These are phyloP conservation scores for Trichosporon sp. DNA, from an alignment of 1,284 basidiomycete genomes.

Conservation along the genomic window DNA sequence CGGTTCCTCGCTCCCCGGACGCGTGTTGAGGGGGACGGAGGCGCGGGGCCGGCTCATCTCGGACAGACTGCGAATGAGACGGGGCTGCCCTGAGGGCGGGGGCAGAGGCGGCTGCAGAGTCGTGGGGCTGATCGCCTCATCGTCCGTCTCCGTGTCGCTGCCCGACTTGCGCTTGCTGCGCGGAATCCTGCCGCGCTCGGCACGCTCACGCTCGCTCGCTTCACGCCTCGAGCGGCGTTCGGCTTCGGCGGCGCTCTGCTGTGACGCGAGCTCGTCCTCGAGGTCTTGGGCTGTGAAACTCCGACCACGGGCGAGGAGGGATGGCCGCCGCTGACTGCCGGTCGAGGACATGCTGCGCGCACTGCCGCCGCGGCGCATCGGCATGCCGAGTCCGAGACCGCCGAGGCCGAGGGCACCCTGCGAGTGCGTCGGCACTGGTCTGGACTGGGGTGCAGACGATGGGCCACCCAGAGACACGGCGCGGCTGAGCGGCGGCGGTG, in stretches of 20 bases:
- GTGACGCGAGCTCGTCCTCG: conserved; percentile 31
- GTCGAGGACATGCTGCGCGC: conserved; percentile 32
- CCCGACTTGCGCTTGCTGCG: neutral
- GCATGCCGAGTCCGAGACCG: conserved; percentile 18
- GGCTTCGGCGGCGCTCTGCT: neutral
- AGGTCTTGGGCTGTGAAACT: conserved; percentile 56
- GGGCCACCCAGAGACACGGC: conserved; percentile 31
- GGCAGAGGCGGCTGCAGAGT: neutral
- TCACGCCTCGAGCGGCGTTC: too few species aligned
- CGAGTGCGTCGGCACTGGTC: neutral
- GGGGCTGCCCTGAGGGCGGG: neutral
- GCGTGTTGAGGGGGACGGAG: neutral
- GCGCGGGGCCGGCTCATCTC: conserved; percentile 1
- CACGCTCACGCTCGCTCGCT: neutral
- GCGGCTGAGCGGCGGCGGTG: conserved; percentile 19
- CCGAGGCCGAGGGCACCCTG: neutral
- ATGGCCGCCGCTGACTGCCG: conserved; percentile 35
- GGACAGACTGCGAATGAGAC: neutral
- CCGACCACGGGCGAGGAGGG: conserved; percentile 50
- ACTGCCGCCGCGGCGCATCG: conserved; percentile 28
- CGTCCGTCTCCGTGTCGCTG: conserved; percentile 9
- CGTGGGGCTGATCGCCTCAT: neutral
- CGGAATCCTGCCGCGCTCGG: too few species aligned
- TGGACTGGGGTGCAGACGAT: neutral
- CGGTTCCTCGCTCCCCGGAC: conserved; percentile 3